phyloP scores from a whole-genome alignment of 176 grass and related monocot species.

The Puccinellia tenuiflora region DNA sequence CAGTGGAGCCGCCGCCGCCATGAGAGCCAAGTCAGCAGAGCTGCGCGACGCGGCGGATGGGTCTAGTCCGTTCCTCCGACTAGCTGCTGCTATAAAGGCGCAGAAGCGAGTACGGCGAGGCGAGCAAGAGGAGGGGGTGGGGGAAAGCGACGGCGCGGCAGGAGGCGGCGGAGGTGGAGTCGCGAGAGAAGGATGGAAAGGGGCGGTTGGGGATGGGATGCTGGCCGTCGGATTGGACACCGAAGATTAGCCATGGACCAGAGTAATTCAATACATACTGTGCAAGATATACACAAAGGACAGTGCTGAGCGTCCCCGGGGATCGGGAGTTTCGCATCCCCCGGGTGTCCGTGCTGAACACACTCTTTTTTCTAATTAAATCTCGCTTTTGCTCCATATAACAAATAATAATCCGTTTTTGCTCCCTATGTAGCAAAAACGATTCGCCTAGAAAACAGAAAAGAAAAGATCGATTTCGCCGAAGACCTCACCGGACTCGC shows the following conservation, averaged over 20 bases:
- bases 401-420: too few species aligned
- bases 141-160: background rate
- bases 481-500: too few species aligned
- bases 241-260: background rate
- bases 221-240: background rate
- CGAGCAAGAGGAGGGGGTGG: background rate
- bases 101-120: background rate
- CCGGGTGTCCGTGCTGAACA: too few species aligned
- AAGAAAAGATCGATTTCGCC: too few species aligned
- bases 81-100: background rate
- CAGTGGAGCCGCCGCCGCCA: conserved; percentile 28
- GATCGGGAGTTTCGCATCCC: too few species aligned
- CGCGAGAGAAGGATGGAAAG: background rate
- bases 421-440: too few species aligned
- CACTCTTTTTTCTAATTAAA: too few species aligned
- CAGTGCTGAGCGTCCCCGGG: too few species aligned
- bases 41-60: background rate
- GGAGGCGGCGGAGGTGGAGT: background rate
- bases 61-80: background rate
- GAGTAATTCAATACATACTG: background rate
- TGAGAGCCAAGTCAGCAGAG: background rate
- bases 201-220: background rate
- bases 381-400: too few species aligned
- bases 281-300: too few species aligned
- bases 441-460: too few species aligned